Evolutionary conservation across 331 rosid species (phyloP).

Genomic region (Pyracantha coccinea): DNA sequence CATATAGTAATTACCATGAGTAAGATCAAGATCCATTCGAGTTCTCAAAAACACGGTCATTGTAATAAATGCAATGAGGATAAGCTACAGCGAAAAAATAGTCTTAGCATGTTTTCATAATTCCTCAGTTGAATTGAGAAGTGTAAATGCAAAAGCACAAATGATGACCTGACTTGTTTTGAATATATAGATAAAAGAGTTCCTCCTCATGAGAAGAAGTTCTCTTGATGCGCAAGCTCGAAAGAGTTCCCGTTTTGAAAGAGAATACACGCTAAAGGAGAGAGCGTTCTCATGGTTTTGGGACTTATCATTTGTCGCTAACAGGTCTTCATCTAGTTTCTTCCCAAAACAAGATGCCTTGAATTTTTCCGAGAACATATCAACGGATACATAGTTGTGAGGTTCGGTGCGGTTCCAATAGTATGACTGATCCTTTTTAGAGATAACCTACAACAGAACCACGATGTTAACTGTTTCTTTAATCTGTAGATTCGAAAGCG

Average conservation of each 20-base stretch:
- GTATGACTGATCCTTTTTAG: constrained; percentile 48
- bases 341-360: constrained; percentile 28
- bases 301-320: constrained; percentile 29
- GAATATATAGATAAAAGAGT: constrained; percentile 45
- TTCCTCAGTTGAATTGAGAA: not conserved
- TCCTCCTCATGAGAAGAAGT: constrained; percentile 55
- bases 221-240: constrained; percentile 47
- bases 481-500: too few species aligned
- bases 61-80: constrained; percentile 32
- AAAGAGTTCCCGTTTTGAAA: constrained; percentile 52
- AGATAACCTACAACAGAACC: constrained; percentile 30
- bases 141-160: not conserved
- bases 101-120: not conserved
- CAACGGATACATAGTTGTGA: constrained; percentile 32
- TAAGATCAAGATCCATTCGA: constrained; percentile 30
- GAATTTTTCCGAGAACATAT: constrained; percentile 34
- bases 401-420: constrained; percentile 34
- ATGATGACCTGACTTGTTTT: constrained; percentile 44
- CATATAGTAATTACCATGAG: constrained; percentile 44
- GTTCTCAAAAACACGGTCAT: constrained; percentile 61
- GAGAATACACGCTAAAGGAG: constrained; percentile 27
- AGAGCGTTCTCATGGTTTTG: constrained; percentile 31
- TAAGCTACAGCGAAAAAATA: constrained; percentile 34
- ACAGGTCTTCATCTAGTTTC: constrained; percentile 39
- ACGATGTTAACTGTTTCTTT: too few species aligned